A percentile compares a stretch with the other conserved stretches of the same genome.
phyloP scores from a whole-genome alignment of 306 rosid species.

The Mucuna pruriens region DNA sequence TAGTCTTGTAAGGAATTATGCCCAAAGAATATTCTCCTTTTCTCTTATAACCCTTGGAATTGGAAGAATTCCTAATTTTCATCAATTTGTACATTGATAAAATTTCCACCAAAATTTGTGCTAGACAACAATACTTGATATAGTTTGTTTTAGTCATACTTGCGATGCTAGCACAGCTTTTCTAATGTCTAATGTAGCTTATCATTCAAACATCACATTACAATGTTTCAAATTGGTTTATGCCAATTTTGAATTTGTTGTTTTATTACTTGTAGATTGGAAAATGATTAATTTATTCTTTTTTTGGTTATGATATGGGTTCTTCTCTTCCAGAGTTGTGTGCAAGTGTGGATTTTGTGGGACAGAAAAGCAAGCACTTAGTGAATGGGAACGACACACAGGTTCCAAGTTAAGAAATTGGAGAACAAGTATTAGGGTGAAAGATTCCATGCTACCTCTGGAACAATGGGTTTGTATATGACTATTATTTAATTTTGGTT shows the following conservation, averaged over 20 bases:
- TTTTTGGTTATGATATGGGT: conserved; percentile 24
- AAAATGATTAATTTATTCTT: neutral
- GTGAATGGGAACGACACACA: conserved; percentile 96
- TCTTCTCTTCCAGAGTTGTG: conserved; percentile 74
- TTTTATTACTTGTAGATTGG: conserved; percentile 34
- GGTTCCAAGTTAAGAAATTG: conserved; percentile 95
- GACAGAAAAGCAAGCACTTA: conserved; percentile 93
- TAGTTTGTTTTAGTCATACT: conserved; percentile 2
- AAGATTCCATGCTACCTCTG: conserved; percentile 87
- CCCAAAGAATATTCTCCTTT: neutral
- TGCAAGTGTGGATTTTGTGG: conserved; percentile 96
- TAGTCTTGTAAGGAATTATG: neutral
- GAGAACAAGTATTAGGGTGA: conserved; percentile 89
- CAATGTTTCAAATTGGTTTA: conserved; percentile 9
- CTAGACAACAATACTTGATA: neutral
- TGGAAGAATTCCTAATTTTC: conserved; percentile 1
- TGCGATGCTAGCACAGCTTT: conserved; percentile 3
- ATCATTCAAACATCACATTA: conserved; percentile 19
- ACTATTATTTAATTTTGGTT: conserved; percentile 30
- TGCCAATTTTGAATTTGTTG: conserved; percentile 27
- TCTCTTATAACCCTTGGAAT: neutral
- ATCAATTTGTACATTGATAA: neutral
- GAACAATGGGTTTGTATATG: conserved; percentile 95
- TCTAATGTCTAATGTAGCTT: conserved; percentile 20
- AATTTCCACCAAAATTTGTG: neutral